Base-by-base conservation (phyloP, 1,139 yeast genomes). In the Pichia sp. region DNA sequence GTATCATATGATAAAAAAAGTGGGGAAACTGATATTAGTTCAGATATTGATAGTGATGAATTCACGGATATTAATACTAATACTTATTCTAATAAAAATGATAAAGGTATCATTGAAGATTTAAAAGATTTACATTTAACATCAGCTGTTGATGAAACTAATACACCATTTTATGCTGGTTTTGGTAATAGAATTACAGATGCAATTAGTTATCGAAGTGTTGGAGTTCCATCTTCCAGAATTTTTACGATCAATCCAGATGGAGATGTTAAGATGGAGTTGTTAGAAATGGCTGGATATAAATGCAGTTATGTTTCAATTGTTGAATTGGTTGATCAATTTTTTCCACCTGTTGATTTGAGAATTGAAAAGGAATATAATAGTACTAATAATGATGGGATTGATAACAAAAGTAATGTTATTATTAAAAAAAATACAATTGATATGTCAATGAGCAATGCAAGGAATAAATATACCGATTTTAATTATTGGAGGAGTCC, bases 151-250 rank as follows among this genome's bases (percentile, higher is more conserved):
- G 50, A 51, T 43, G 52, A 49, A 32, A 50, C 47, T 11, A 41
- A 47, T 30, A 84, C 90, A 1, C 97, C 97, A 4, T 94, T 94
- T 61, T 90, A 87, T 66, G 98, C 98, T 5, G 99, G 98, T 0
- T 94, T 94, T 65, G 99, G 99, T 28, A 94, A 94, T 64, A 74
- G 96, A 58, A 92, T 94, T 52, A 94, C 99, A 0, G 99, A 94
- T 69, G 98, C 98, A 5, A 76, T 94, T 49, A 87, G 97, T 51
- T 94, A 94, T 66, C 74, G 98, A 58, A 85, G 92, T 10, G 98
- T 92, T 4, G 89, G 94, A 10, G 87, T 94, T 7, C 98, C 98
- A 2, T 83, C 95, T 34, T 94, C 96, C 40, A 75, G 96, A 54
- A 90, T 94, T 43, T 94, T 94, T 65, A 94, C 99, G 4, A 94